Base-by-base conservation (phyloP, 2,329 filamentous ascomycete genomes). In the Madurella fahalii region DNA sequence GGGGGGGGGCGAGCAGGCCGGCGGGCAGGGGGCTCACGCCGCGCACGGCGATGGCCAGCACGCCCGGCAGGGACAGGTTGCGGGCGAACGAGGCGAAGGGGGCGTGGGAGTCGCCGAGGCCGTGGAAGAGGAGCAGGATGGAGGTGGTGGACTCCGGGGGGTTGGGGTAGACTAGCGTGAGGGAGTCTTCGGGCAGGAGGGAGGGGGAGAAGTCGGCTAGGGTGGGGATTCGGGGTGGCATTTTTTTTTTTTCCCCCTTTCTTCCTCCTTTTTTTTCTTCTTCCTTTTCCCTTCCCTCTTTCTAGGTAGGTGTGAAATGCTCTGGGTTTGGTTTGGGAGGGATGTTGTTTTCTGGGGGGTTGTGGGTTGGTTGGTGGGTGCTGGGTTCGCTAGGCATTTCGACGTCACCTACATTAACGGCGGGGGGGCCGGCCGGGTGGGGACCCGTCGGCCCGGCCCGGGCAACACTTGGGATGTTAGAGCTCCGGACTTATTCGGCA, bases 51-150 rank as follows among this genome's bases (percentile, higher is more conserved):
- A 96, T 80, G 64, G 84, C 84, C 53, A 85, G 80, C 50, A 91
- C 91, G 65, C 91, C 88, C 0, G 90, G 90, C 2, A 95, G 81
- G 57, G 80, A 77, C 57, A 95, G 72, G 61, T 82, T 83, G 53
- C 77, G 75, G 17, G 85, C 89, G 58, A 95, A 87, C 43, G 73
- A 72, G 56, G 82, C 79, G 69, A 94, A 95, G 37, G 87, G 77
- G 2, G 68, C 65, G 56, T 89, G 81, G 34, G 80, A 83, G 72
- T 95, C 91, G 58, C 91, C 91, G 12, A 95, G 81, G 60, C 90
- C 90, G 70, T 95, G 91, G 54, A 95, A 83, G 49, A 95, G 81
- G 66, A 95, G 73, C 58, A 95, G 82, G 62, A 95, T 78, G 63
- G 92, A 86, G 42, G 84, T 87, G 9, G 86, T 82, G 12, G 80